Evolutionary conservation across 441 rosid genomes (phyloP).

Genomic region (Bruguiera hainesii): DNA sequence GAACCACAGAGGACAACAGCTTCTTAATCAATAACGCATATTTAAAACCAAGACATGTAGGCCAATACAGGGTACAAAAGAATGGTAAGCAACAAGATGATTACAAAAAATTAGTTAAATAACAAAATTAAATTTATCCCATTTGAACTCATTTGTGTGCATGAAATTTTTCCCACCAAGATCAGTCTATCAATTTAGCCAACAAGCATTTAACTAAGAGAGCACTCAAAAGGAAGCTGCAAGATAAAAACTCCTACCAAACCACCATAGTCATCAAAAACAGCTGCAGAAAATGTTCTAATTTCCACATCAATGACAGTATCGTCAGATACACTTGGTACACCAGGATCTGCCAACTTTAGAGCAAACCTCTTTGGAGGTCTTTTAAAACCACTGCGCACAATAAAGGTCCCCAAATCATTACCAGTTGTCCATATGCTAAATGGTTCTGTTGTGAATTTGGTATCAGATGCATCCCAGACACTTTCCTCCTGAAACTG

Average conservation of each 20-base stretch:
- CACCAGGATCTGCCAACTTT: conserved; percentile 67
- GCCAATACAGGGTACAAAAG: background rate
- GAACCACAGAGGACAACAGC: background rate
- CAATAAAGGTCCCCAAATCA: conserved; percentile 77
- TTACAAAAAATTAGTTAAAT: background rate
- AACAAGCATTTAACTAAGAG: background rate
- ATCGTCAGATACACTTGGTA: conserved; percentile 65
- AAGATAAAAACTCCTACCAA: conserved; percentile 55
- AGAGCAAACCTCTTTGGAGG: conserved; percentile 96
- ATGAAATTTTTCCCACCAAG: background rate
- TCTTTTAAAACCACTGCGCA: conserved; percentile 75
- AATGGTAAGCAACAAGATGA: background rate
- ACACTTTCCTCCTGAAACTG: conserved; percentile 86
- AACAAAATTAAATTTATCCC: too few species aligned
- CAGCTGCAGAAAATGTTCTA: conserved; percentile 80
- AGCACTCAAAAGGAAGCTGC: conserved; percentile 10
- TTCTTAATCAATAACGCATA: background rate
- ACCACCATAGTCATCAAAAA: conserved; percentile 97
- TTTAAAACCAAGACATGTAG: background rate
- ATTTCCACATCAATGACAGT: conserved; percentile 71
- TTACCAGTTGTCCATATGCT: conserved; percentile 86
- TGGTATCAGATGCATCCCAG: conserved; percentile 84
- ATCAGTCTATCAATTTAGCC: background rate
- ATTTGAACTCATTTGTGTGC: too few species aligned
- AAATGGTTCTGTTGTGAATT: conserved; percentile 58